Percentiles rank a stretch among this genome's conserved stretches.
Conservation (phyloP, 2,329 filamentous ascomycete species). For the Colletotrichum chlorophyti region DNA sequence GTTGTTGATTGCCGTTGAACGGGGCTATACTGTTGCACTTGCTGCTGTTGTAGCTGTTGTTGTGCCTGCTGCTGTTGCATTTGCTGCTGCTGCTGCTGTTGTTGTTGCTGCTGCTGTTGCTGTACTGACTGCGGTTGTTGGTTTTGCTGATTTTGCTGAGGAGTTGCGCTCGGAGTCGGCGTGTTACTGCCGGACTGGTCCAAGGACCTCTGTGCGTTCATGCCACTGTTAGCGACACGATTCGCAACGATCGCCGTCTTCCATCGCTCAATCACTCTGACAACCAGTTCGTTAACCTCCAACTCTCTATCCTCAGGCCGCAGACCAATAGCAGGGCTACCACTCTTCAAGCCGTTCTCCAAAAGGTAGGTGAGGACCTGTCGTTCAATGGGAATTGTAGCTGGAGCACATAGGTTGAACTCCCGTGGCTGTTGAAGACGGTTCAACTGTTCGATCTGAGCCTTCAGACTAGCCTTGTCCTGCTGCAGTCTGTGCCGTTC, state of each 20-base stretch:
- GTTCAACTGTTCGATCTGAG: constrained; percentile 65
- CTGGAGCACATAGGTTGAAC: constrained; percentile 59
- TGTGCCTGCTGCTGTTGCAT: constrained; percentile 33
- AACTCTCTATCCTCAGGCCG: constrained; percentile 57
- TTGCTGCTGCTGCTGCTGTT: constrained; percentile 33
- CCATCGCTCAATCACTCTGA: constrained; percentile 66
- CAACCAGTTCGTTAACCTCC: constrained; percentile 59
- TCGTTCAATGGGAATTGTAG: constrained; percentile 58
- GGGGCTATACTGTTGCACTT: constrained; percentile 30
- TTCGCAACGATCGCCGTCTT: constrained; percentile 64
- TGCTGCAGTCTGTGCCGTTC: constrained; percentile 59
- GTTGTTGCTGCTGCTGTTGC: constrained; percentile 40
- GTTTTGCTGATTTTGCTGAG: constrained; percentile 33
- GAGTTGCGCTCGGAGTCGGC: constrained; percentile 31
- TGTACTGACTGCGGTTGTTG: constrained; percentile 35
- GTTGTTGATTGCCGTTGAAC: constrained; percentile 38
- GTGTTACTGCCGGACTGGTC: constrained; percentile 38
- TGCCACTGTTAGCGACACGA: constrained; percentile 49
- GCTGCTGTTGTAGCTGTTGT: constrained; percentile 19
- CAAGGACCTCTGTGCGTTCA: constrained; percentile 58
- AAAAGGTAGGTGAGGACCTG: constrained; percentile 54
- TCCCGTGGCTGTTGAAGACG: constrained; percentile 66
- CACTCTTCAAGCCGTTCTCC: constrained; percentile 49
- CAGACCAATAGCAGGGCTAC: constrained; percentile 50
- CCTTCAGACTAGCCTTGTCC: constrained; percentile 62